These are phyloP conservation scores for Macaranga tanarius DNA, from an alignment of 441 rosid species.

Conservation along the genomic window DNA sequence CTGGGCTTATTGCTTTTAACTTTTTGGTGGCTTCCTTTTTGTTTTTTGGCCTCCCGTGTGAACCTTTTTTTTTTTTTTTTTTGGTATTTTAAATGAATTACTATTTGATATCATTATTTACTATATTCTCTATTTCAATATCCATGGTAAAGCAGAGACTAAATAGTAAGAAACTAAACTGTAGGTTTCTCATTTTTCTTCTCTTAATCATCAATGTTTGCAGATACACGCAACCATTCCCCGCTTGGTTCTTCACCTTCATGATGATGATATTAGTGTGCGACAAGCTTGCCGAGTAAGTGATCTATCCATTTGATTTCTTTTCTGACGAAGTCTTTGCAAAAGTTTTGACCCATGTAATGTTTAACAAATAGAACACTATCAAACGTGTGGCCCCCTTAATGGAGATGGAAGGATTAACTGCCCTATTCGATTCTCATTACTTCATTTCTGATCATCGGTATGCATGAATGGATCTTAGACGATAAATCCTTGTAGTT, in stretches of 20 bases:
- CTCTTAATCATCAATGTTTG: constrained; percentile 21
- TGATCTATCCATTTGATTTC: constrained; percentile 13
- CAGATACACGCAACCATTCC: constrained; percentile 86
- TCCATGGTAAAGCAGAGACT: neutral
- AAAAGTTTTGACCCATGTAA: constrained; percentile 20
- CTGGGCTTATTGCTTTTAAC: neutral
- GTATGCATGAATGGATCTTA: constrained; percentile 39
- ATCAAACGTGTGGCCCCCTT: constrained; percentile 68
- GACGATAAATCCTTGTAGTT: constrained; percentile 14
- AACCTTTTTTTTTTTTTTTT: neutral
- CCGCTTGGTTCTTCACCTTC: constrained; percentile 79
- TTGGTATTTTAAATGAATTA: neutral
- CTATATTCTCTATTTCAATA: neutral
- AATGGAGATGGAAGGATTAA: constrained; percentile 60
- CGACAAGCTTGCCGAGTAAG: constrained; percentile 88
- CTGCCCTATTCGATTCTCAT: constrained; percentile 54
- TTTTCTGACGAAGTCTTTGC: constrained; percentile 22
- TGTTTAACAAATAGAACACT: constrained; percentile 53
- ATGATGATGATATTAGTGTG: constrained; percentile 72
- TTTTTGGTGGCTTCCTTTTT: neutral
- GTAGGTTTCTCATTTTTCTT: neutral
- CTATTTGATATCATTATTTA: neutral
- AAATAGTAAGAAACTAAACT: neutral
- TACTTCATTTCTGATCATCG: constrained; percentile 72
- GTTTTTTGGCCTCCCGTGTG: neutral